Conservation (phyloP, 176 grass and related monocot genomes). For the Areca catechu region DNA sequence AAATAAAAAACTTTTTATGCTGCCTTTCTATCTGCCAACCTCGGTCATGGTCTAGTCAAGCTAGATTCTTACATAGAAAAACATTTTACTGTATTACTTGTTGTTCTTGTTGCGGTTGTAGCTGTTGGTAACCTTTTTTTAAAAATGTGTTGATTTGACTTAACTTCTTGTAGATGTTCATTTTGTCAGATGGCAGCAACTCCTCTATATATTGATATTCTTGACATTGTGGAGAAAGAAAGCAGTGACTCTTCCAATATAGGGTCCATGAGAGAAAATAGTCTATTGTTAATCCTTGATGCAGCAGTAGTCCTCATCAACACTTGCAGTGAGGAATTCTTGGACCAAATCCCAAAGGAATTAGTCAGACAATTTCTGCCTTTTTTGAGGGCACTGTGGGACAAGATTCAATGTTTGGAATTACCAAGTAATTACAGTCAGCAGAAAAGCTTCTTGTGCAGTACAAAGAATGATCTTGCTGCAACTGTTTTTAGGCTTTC, state of each 20-base stretch:
- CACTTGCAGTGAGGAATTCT: slow-evolving; percentile 24
- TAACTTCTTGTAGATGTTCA: slow-evolving; percentile 12
- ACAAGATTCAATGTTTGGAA: slow-evolving; percentile 5
- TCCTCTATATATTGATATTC: not conserved
- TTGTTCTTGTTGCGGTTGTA: not conserved
- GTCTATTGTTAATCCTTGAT: slow-evolving; percentile 27
- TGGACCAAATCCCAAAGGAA: slow-evolving; percentile 17
- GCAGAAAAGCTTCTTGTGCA: slow-evolving; percentile 12
- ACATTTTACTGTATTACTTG: not conserved
- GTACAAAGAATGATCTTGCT: slow-evolving; percentile 34
- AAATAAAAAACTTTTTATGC: too few species aligned
- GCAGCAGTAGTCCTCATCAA: slow-evolving; percentile 43
- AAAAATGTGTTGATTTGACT: not conserved
- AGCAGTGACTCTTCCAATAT: not conserved
- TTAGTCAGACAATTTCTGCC: slow-evolving; percentile 24
- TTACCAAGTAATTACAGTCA: not conserved
- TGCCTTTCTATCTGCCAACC: too few species aligned
- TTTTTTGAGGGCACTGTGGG: slow-evolving; percentile 44
- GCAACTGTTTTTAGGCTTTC: slow-evolving; percentile 84
- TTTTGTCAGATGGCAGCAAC: slow-evolving; percentile 10
- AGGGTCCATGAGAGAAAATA: slow-evolving; percentile 12
- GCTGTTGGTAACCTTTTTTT: too few species aligned
- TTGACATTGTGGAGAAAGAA: not conserved
- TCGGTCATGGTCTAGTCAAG: too few species aligned
- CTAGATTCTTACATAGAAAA: too few species aligned